A percentile compares a stretch with the other conserved stretches of the same genome.
Conservation (phyloP, 73 alveolate genomes). For the Breviolum minutum region DNA sequence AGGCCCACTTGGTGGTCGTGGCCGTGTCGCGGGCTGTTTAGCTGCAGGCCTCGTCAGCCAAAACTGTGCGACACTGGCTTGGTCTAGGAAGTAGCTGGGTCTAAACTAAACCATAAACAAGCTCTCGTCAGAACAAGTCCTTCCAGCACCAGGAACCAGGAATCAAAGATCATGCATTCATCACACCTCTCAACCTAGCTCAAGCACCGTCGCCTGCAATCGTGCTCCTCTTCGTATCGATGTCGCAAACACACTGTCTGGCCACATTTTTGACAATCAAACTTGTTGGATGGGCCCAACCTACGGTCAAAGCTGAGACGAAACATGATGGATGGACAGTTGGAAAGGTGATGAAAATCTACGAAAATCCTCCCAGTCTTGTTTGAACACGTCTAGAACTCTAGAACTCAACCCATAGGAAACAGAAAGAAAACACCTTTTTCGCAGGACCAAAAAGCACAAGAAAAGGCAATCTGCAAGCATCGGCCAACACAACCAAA, state of each 20-base stretch:
- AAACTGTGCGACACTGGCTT: too few species aligned
- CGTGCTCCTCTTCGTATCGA: constrained; percentile 71
- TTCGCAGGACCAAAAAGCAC: too few species aligned
- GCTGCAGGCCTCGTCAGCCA: background rate
- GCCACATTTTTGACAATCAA: constrained; percentile 62
- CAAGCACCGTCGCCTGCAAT: constrained; percentile 40
- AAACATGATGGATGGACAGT: background rate
- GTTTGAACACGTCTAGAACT: too few species aligned
- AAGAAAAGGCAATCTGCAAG: background rate
- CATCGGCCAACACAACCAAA: background rate
- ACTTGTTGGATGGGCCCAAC: constrained; percentile 91
- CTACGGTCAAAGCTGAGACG: background rate
- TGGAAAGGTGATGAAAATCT: background rate
- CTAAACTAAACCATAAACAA: too few species aligned
- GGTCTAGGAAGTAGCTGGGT: too few species aligned
- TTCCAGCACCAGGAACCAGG: too few species aligned
- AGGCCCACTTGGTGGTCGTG: background rate
- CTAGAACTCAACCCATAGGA: background rate
- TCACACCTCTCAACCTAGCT: too few species aligned
- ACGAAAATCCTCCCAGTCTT: too few species aligned
- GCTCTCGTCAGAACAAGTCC: too few species aligned
- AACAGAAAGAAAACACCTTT: background rate
- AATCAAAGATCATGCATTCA: too few species aligned
- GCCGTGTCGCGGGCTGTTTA: background rate
- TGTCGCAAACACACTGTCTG: constrained; percentile 85